These are phyloP conservation scores for Aspergillus sergii DNA, from an alignment of 2,329 filamentous ascomycete species.

Conservation along the genomic window DNA sequence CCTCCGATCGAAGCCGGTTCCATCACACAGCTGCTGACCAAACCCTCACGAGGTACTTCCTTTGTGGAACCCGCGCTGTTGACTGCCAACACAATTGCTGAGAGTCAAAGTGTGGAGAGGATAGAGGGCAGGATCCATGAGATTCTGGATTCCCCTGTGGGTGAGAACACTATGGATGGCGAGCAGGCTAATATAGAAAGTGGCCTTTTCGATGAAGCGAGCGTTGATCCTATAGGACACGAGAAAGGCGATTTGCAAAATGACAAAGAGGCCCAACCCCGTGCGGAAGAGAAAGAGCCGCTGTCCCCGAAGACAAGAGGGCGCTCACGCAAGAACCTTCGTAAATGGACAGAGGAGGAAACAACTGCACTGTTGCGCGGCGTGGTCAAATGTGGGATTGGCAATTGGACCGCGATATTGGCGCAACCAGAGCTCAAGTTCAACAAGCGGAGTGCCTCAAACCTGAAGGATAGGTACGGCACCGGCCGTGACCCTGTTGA, in stretches of 20 bases:
- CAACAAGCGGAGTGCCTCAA: slow-evolving; percentile 60
- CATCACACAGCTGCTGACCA: slow-evolving; percentile 39
- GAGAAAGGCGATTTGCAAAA: slow-evolving; percentile 13
- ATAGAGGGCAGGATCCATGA: slow-evolving; percentile 40
- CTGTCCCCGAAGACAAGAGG: slow-evolving; percentile 37
- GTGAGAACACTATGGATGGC: slow-evolving; percentile 20
- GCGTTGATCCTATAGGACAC: slow-evolving; percentile 1
- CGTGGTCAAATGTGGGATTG: slow-evolving; percentile 63
- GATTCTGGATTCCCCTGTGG: slow-evolving; percentile 34
- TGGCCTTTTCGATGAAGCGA: slow-evolving; percentile 10
- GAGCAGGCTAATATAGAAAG: slow-evolving; percentile 20
- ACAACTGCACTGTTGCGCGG: slow-evolving; percentile 60
- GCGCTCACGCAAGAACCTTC: slow-evolving; percentile 52
- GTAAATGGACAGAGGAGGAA: slow-evolving; percentile 64
- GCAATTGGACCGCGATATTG: slow-evolving; percentile 66
- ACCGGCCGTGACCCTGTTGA: not conserved
- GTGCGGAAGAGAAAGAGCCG: slow-evolving; percentile 22
- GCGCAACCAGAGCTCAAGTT: slow-evolving; percentile 60
- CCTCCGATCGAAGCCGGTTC: slow-evolving; percentile 61
- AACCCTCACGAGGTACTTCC: slow-evolving; percentile 32
- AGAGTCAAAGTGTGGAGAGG: slow-evolving; percentile 31
- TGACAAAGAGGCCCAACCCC: slow-evolving; percentile 5
- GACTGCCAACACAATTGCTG: slow-evolving; percentile 19
- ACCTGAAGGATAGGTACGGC: slow-evolving; percentile 62
- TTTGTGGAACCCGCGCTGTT: slow-evolving; percentile 26